These are phyloP conservation scores for Meyerozyma sp. DNA, from an alignment of 1,139 yeast species.

Conservation along the genomic window DNA sequence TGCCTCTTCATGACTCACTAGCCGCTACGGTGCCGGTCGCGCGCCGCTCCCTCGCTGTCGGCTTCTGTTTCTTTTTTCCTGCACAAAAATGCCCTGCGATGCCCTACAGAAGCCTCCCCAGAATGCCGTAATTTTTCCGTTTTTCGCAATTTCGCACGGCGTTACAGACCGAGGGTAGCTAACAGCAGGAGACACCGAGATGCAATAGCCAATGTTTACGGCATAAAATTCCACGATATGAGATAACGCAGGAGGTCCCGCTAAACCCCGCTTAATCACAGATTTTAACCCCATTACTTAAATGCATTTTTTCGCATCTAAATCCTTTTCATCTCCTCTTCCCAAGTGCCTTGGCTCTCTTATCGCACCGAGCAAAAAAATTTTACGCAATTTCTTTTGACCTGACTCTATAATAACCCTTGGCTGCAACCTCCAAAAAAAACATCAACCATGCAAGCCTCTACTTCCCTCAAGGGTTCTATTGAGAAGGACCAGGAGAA, in stretches of 20 bases:
- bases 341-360: neutral
- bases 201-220: neutral
- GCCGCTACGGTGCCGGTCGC: too few relatives aligned
- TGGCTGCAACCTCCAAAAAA: neutral
- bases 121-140: neutral
- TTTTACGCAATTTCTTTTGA: neutral
- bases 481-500: constrained; percentile 1
- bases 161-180: neutral
- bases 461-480: neutral
- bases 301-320: too few relatives aligned
- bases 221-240: too few relatives aligned
- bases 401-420: neutral
- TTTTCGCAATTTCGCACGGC: neutral
- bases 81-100: neutral
- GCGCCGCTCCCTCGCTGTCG: too few relatives aligned
- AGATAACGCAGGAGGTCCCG: neutral
- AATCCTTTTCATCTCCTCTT: too few relatives aligned
- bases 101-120: neutral
- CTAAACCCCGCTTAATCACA: too few relatives aligned
- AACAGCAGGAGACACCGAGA: neutral
- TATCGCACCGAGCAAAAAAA: neutral
- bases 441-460: neutral
- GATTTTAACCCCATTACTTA: too few relatives aligned
- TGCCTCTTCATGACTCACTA: too few relatives aligned
- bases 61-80: neutral